These are phyloP conservation scores for Stropharia rugosoannulata DNA, from an alignment of 768 basidiomycete species.

Conservation along the genomic window DNA sequence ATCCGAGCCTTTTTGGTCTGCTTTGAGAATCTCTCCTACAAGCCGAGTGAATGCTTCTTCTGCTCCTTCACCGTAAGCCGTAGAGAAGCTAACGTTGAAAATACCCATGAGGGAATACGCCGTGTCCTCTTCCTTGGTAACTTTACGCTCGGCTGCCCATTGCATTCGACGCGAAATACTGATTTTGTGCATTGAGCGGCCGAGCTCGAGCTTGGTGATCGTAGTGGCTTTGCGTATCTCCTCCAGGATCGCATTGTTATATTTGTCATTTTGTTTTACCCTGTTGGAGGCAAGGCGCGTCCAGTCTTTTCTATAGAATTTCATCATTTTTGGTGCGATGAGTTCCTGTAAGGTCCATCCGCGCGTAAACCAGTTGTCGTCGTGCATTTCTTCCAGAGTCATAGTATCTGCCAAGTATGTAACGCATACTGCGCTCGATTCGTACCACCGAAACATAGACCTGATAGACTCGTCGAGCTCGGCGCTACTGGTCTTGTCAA, in stretches of 20 bases:
- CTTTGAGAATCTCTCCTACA: not conserved
- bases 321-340: not conserved
- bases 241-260: not conserved
- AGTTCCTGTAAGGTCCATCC: constrained; percentile 2
- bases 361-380: not conserved
- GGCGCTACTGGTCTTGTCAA: not conserved
- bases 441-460: constrained; percentile 2
- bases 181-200: not conserved
- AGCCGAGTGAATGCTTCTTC: not conserved
- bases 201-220: not conserved
- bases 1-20: not conserved
- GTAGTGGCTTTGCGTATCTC: not conserved
- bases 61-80: not conserved
- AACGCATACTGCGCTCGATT: not conserved
- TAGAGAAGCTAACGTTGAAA: not conserved
- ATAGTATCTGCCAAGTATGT: not conserved
- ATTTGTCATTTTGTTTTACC: not conserved
- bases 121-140: not conserved
- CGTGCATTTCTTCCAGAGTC: not conserved
- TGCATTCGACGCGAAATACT: not conserved
- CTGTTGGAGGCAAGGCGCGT: not conserved
- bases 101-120: constrained; percentile 4
- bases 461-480: constrained; percentile 3
- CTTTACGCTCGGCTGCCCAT: not conserved
- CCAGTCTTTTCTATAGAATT: not conserved